These are phyloP conservation scores for Septoria linicola DNA, from an alignment of 2,329 filamentous ascomycete species.

Conservation along the genomic window DNA sequence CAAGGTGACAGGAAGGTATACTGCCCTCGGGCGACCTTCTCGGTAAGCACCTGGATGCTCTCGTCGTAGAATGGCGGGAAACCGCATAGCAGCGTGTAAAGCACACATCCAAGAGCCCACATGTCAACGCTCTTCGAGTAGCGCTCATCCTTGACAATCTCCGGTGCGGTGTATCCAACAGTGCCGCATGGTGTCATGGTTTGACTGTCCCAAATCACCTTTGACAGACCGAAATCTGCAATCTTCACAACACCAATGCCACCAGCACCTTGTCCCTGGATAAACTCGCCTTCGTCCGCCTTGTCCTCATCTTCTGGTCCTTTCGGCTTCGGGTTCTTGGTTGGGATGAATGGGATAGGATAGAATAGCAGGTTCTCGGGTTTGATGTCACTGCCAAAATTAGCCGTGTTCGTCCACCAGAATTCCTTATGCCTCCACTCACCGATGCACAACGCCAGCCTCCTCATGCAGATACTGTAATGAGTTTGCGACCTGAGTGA, in stretches of 20 bases:
- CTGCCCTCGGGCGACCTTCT: conserved; percentile 95
- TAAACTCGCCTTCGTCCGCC: conserved; percentile 91
- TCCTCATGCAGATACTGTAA: conserved; percentile 93
- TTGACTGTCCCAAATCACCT: conserved; percentile 96
- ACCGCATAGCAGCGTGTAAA: conserved; percentile 94
- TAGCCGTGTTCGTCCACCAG: conserved; percentile 28
- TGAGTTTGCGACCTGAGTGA: conserved; percentile 90
- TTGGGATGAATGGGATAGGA: conserved; percentile 76
- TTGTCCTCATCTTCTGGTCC: conserved; percentile 94
- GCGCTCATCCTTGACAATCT: conserved; percentile 97
- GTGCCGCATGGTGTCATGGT: conserved; percentile 99
- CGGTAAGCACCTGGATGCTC: conserved; percentile 92
- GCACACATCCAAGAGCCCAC: conserved; percentile 96
- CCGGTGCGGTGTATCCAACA: conserved; percentile 94
- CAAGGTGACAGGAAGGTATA: conserved; percentile 97
- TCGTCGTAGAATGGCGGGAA: conserved; percentile 99
- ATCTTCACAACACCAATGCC: conserved; percentile 96
- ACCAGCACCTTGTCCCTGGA: conserved; percentile 75
- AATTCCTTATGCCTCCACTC: conserved; percentile 40
- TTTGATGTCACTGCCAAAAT: conserved; percentile 79
- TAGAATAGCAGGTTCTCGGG: conserved; percentile 96
- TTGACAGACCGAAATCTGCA: conserved; percentile 95
- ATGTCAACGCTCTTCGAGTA: conserved; percentile 99
- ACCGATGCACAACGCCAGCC: conserved; percentile 95
- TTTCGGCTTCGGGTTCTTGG: conserved; percentile 75